A percentile compares a stretch with the other conserved stretches of the same genome.
Evolutionary conservation across 1,284 basidiomycete genomes (phyloP).

Genomic region (Cryptococcus hybrid): DNA sequence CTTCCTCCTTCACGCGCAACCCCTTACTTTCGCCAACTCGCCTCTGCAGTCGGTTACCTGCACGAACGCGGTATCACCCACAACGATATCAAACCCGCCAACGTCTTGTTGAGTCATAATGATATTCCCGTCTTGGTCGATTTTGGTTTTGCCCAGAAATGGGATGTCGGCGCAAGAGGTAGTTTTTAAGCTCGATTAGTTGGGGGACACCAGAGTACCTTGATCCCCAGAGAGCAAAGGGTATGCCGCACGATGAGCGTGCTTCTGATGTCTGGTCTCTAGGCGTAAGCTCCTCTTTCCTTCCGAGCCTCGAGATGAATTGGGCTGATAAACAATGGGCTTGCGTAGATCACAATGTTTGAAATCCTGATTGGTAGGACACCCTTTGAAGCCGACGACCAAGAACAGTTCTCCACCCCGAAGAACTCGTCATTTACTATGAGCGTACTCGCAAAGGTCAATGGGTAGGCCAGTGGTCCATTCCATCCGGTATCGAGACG

Average conservation of each 20-base stretch:
- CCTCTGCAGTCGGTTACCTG: slow-evolving; percentile 84
- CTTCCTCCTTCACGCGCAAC: slow-evolving; percentile 73
- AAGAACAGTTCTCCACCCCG: slow-evolving; percentile 76
- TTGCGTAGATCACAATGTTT: slow-evolving; percentile 69
- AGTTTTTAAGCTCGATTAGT: slow-evolving; percentile 74
- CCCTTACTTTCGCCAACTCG: slow-evolving; percentile 77
- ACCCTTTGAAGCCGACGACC: slow-evolving; percentile 80
- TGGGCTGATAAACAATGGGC: not conserved
- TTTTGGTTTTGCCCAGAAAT: slow-evolving; percentile 87
- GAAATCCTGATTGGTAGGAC: slow-evolving; percentile 87
- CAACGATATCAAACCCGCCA: slow-evolving; percentile 95
- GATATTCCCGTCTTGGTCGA: slow-evolving; percentile 81
- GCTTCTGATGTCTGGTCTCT: slow-evolving; percentile 91
- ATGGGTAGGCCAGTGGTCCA: slow-evolving; percentile 75
- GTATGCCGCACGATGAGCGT: slow-evolving; percentile 83
- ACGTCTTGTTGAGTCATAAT: slow-evolving; percentile 72
- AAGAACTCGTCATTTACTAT: slow-evolving; percentile 81
- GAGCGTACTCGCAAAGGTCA: slow-evolving; percentile 70
- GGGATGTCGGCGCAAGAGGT: slow-evolving; percentile 44
- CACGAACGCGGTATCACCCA: slow-evolving; percentile 85
- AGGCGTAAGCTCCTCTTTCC: slow-evolving; percentile 53
- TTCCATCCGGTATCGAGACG: slow-evolving; percentile 57
- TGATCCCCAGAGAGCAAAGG: slow-evolving; percentile 80
- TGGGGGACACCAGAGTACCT: slow-evolving; percentile 95
- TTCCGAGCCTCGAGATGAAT: no score